Percentiles rank a stretch among this genome's conserved stretches.
Evolutionary conservation across 2,329 filamentous ascomycete genomes (phyloP).

Genomic region (Colletotrichum viniferum): DNA sequence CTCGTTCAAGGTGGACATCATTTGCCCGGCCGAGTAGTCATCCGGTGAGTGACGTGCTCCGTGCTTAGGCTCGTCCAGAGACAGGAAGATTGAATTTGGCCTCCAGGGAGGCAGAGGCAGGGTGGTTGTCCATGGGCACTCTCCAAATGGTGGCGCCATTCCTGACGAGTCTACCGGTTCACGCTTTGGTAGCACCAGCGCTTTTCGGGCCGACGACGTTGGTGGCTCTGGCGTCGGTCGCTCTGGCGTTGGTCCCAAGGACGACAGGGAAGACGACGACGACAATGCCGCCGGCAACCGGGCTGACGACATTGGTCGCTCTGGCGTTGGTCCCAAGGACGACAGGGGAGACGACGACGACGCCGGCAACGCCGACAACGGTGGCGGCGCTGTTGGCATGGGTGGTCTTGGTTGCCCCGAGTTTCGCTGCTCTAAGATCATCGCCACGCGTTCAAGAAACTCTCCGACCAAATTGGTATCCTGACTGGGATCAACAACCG

Average conservation of each 20-base stretch:
- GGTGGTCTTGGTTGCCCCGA: too few species aligned
- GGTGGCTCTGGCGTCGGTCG: neutral
- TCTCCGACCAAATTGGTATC: too few species aligned
- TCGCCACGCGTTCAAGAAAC: too few species aligned
- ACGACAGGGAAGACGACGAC: neutral
- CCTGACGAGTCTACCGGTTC: neutral
- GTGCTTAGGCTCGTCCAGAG: neutral
- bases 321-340: too few species aligned
- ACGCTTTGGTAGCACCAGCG: neutral
- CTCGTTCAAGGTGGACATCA: neutral
- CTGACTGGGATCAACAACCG: too few species aligned
- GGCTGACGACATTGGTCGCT: too few species aligned
- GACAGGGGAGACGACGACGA: too few species aligned
- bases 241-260: neutral
- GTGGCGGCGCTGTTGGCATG: too few species aligned
- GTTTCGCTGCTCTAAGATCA: too few species aligned
- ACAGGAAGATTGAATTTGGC: neutral
- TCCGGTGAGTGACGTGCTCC: neutral
- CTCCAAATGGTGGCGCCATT: neutral
- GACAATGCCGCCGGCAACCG: too few species aligned
- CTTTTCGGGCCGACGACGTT: neutral
- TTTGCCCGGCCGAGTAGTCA: neutral
- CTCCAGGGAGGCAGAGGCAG: neutral
- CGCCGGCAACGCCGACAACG: too few species aligned
- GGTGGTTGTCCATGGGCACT: neutral